Conservation (phyloP, 2,329 filamentous ascomycete genomes). For the Fusarium circinatum region DNA sequence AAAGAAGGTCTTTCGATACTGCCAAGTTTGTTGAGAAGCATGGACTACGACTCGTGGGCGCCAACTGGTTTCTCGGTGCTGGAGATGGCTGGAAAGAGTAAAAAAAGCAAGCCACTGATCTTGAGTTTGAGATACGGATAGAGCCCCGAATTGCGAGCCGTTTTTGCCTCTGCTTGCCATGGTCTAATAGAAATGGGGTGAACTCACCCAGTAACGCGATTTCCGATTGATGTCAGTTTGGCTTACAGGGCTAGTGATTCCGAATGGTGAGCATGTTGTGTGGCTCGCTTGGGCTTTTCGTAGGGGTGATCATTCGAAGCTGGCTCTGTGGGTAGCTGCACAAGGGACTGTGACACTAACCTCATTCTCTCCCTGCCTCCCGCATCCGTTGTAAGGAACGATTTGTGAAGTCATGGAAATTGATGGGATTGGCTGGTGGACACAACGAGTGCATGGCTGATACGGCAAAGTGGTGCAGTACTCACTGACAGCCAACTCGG, state of each 20-base stretch:
- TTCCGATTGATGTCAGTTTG: background rate
- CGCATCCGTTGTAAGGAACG: background rate
- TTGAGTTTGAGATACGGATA: background rate
- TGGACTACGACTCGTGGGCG: conserved; percentile 51
- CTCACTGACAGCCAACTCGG: background rate
- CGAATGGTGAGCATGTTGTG: background rate
- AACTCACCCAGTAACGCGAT: background rate
- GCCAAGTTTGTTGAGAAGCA: conserved; percentile 53
- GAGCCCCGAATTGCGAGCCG: too few species aligned
- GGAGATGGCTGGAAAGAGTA: conserved; percentile 55
- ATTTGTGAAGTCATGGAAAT: background rate
- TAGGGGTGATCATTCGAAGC: background rate
- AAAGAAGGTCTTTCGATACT: conserved; percentile 56
- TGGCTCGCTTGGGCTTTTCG: background rate
- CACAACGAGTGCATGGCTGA: background rate
- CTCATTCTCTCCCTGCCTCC: background rate
- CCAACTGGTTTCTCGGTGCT: conserved; percentile 60
- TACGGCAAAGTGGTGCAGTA: background rate
- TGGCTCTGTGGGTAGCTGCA: background rate
- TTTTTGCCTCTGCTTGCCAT: background rate
- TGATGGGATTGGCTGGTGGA: background rate
- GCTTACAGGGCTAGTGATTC: background rate
- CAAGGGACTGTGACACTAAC: background rate
- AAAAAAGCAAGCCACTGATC: background rate
- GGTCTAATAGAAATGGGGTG: background rate